Base-by-base conservation (phyloP, 139 green algal genomes). In the Tetraselmis striata region DNA sequence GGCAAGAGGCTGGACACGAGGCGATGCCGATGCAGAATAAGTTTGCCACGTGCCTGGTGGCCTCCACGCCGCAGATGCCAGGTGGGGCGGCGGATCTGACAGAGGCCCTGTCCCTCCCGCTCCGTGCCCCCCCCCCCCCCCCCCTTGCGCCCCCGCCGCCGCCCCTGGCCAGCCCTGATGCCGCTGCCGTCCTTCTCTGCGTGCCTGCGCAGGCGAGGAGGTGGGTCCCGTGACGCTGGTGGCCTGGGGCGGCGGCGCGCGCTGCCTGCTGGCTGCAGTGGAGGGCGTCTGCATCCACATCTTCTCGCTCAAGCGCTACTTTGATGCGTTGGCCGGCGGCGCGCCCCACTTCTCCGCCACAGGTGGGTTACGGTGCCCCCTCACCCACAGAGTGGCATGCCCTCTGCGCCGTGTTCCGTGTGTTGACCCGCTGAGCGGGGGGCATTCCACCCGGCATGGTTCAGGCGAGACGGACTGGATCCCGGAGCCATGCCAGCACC, bases 181-280 rank as follows among this genome's bases (percentile, higher is more conserved):
- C 11, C 45, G 45, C 45, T 67, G 45, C 5, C 45, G 5, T 18
- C 45, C 11, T 18, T 18, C 45, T 18, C 18, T 67, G 45, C 18
- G 45, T 67, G 45, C 45, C 5, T 67, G 45, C 45, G 28, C 59
- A 78, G 45, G 45, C 45, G 45, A 67, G 45, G 45, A 67, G 5
- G 45, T 67, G 45, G 45, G 45, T 5, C 45, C 45, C 18, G 18
- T 67, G 11, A 67, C 45, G 18, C 45, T 5, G 5, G 45, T 91
- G 22, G 58, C 76, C 26, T 91, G 87, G 87, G 87, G 88, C 32
- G 88, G 86, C 22, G 88, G 86, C 0, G 80, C 82, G 0, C 32
- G 83, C 28, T 28, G 30, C 30, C 32, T 87, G 30, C 59, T 90
- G 67, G 85, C 88, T 0, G 88, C 87, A 1, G 81, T 82, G 28